These are phyloP conservation scores for Hibiscus tridactylites DNA, from an alignment of 345 rosid genomes.

Conservation along the genomic window DNA sequence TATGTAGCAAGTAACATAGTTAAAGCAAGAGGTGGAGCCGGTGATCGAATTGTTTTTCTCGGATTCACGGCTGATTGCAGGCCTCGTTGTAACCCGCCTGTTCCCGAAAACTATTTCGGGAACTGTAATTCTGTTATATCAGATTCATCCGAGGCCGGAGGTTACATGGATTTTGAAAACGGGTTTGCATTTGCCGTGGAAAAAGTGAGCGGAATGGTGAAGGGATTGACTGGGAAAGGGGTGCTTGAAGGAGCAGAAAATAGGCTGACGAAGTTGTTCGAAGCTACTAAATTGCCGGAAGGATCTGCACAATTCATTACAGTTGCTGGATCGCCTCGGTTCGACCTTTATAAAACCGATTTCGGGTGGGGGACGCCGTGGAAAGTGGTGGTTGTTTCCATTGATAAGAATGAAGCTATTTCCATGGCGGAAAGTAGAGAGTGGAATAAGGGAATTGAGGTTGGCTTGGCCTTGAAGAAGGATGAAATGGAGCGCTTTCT, in stretches of 20 bases:
- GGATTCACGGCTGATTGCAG: too few relatives aligned
- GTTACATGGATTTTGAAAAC: too few relatives aligned
- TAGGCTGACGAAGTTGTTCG: too few relatives aligned
- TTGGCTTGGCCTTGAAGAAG: constrained; percentile 18
- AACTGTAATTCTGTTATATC: too few relatives aligned
- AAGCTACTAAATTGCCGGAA: too few relatives aligned
- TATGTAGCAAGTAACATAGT: constrained; percentile 11
- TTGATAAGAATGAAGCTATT: constrained; percentile 14
- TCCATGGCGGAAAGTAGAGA: constrained; percentile 17
- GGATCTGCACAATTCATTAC: background rate
- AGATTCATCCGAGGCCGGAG: too few relatives aligned
- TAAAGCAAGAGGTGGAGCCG: constrained; percentile 9
- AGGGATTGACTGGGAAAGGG: background rate
- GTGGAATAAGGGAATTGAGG: constrained; percentile 13
- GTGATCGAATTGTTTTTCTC: too few relatives aligned
- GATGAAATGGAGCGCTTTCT: constrained; percentile 17
- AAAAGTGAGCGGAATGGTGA: background rate
- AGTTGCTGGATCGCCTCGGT: constrained; percentile 11
- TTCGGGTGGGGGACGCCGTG: constrained; percentile 23
- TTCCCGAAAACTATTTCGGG: too few relatives aligned
- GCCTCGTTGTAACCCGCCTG: too few relatives aligned
- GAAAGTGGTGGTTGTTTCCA: constrained; percentile 22
- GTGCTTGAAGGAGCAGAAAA: too few relatives aligned
- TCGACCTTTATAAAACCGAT: constrained; percentile 9
- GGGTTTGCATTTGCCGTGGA: too few relatives aligned